Base-by-base conservation (phyloP, 2,329 filamentous ascomycete species). In the Penicillium sp. region DNA sequence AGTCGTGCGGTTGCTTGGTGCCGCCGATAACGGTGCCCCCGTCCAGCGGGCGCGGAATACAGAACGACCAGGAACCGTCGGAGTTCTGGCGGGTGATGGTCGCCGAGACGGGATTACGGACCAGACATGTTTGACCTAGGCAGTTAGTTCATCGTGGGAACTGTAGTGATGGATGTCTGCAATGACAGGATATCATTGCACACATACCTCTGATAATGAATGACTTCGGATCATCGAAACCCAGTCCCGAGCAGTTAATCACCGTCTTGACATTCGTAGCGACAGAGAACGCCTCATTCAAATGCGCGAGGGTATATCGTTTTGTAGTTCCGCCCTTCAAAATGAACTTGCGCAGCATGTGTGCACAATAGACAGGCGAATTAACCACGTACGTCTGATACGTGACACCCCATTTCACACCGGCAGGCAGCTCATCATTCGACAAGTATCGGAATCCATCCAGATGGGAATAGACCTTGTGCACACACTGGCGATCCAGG, bases 21-120 rank as follows among this genome's bases (percentile, higher is more conserved):
- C 82, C 82, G 4, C 82, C 83, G 16, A 86, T 77, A 31, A 86
- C 71, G 0, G 82, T 85, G 2, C 82, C 82, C 3, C 82, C 82
- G 27, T 78, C 71, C 22, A 81, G 77, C 7, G 75, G 77, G 2
- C 83, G 74, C 0, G 82, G 81, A 5, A 86, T 78, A 37, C 76
- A 75, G 52, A 85, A 85, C 0, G 76, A 74, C 79, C 81, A 84
- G 7, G 71, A 75, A 0, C 82, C 82, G 59, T 85, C 81, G 0
- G 72, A 71, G 56, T 80, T 78, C 54, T 86, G 80, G 22, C 77
- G 73, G 2, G 83, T 86, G 16, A 86, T 70, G 0, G 66, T 76
- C 42, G 67, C 67, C 3, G 67, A 54, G 46, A 68, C 69, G 3
- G 67, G 62, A 38, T 76, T 76, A 8, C 67, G 65, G 7, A 76